Percentiles rank a stretch among this genome's conserved stretches.
Evolutionary conservation across 805 yeast species (phyloP).

Genomic region (Ogataea paradorogensis): DNA sequence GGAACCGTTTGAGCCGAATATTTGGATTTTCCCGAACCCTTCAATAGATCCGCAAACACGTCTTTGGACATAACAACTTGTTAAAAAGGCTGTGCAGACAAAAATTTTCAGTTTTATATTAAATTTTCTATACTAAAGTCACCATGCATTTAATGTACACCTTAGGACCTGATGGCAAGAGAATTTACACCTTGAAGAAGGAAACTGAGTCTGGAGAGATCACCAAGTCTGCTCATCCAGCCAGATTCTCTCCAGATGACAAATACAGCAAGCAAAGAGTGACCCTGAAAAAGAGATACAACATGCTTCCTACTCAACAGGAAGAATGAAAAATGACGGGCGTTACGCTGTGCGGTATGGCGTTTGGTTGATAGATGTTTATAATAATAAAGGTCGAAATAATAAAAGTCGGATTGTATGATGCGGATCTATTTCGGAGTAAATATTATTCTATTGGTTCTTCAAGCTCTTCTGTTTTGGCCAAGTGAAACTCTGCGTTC

Average conservation of each 20-base stretch:
- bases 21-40: slow-evolving; percentile 29
- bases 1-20: slow-evolving; percentile 28
- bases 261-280: slow-evolving; percentile 99
- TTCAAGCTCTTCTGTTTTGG: slow-evolving; percentile 60
- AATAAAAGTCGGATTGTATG: not conserved
- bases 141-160: slow-evolving; percentile 99
- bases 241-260: slow-evolving; percentile 99
- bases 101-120: slow-evolving; percentile 2
- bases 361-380: slow-evolving; percentile 1
- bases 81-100: slow-evolving; percentile 9
- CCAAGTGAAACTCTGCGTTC: slow-evolving; percentile 66
- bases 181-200: slow-evolving; percentile 90
- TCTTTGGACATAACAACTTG: slow-evolving; percentile 30
- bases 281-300: slow-evolving; percentile 91
- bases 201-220: slow-evolving; percentile 81
- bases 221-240: slow-evolving; percentile 99
- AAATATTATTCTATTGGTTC: slow-evolving; percentile 21
- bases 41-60: slow-evolving; percentile 43
- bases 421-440: too few species aligned
- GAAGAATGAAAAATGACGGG: not conserved
- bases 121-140: not conserved
- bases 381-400: slow-evolving; percentile 2
- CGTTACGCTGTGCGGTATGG: slow-evolving; percentile 6
- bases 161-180: slow-evolving; percentile 88
- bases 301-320: slow-evolving; percentile 81